phyloP scores from a whole-genome alignment of 129 eudicot genomes.

The Artemisia annua region DNA sequence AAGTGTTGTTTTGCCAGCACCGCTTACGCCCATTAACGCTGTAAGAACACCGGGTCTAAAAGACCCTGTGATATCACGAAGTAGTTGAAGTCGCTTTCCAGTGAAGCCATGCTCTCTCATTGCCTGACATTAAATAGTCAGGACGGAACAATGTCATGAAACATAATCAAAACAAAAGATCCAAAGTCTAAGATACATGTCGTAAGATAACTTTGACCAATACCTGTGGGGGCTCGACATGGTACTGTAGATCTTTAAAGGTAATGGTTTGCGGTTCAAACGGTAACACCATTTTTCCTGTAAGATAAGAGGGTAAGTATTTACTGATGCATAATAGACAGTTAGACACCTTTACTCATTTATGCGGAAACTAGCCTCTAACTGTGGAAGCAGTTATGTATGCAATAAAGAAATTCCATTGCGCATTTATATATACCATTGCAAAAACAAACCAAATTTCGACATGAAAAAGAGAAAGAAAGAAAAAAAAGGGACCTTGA shows the following conservation, averaged over 20 bases:
- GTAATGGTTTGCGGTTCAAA: slow-evolving; percentile 57
- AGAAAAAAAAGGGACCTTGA: slow-evolving; percentile 32
- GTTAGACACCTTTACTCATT: background rate
- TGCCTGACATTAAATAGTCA: slow-evolving; percentile 39
- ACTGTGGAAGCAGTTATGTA: no score
- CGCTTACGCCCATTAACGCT: slow-evolving; percentile 86
- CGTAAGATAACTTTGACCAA: no score
- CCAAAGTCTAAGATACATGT: no score
- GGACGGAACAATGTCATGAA: no score
- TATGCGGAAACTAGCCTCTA: background rate
- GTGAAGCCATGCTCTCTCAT: slow-evolving; percentile 65
- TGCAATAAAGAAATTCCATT: no score
- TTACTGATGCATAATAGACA: background rate
- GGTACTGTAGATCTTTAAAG: slow-evolving; percentile 74
- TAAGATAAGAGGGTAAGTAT: slow-evolving; percentile 22
- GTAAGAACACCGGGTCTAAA: slow-evolving; percentile 84
- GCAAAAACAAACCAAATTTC: background rate
- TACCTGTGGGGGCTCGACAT: slow-evolving; percentile 74
- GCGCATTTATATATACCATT: no score
- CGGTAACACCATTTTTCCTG: slow-evolving; percentile 72
- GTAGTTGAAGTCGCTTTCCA: slow-evolving; percentile 64
- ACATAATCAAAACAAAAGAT: no score
- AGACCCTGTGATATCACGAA: slow-evolving; percentile 64
- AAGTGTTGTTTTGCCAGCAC: slow-evolving; percentile 95
- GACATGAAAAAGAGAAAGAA: background rate